Base-by-base conservation (phyloP, 768 basidiomycete species). In the Mycena amicta region DNA sequence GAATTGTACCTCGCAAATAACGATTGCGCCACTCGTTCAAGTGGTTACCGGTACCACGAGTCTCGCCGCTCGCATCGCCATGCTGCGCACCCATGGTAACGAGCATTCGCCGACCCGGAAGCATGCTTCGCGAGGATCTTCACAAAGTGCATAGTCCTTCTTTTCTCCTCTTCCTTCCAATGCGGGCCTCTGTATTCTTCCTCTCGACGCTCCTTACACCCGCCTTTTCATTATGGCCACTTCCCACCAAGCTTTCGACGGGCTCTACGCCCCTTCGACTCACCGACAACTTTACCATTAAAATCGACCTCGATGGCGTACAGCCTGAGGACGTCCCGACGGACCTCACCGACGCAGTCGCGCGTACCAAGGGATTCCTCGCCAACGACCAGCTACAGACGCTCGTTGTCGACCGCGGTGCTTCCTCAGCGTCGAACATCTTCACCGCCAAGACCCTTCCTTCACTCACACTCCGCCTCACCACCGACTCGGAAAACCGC, bases 381-480 rank as follows among this genome's bases (percentile, higher is more conserved):
- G 54, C 63, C 46, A 69, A 67, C 23, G 81, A 82, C 67, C 71
- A 77, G 58, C 74, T 79, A 39, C 69, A 70, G 20, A 71, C 74
- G 12, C 75, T 83, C 49, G 74, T 77, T 53, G 66, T 78, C 53
- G 77, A 76, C 30, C 75, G 79, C 45, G 79, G 77, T 28, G 64
- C 74, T 4, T 70, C 64, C 2, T 74, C 79, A 60, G 67, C 67
- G 0, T 18, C 46, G 1, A 59, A 69, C 22, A 60, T 78, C 59
- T 39, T 58, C 11, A 49, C 41, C 2, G 76, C 80, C 1, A 68
- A 68, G 57, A 50, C 59, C 16, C 69, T 81, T 39, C 59, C 67
- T 8, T 62, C 66, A 20, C 65, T 82, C 29, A 71, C 62, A 16
- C 53, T 81, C 51, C 61, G 66, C 26, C 66, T 79, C 18, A 51